Conservation (phyloP, 2,329 filamentous ascomycete genomes). For the Passalora sequoiae region DNA sequence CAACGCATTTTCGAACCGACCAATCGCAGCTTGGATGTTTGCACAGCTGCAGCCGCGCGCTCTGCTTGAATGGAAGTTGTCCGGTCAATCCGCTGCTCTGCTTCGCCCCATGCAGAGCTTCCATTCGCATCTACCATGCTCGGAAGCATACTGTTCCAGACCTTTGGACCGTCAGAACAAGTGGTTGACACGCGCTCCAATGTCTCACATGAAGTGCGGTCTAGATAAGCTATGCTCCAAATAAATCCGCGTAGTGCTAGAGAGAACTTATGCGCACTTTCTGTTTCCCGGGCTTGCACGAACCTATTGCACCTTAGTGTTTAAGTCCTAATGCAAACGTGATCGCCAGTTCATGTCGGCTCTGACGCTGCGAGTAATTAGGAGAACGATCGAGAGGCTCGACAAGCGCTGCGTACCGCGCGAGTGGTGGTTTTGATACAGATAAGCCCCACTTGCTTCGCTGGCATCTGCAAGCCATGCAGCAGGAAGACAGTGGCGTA, state of each 20-base stretch:
- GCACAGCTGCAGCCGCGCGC: neutral
- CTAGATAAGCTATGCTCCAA: conserved; percentile 1
- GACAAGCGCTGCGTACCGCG: conserved; percentile 2
- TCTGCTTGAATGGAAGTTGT: neutral
- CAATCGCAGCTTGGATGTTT: neutral
- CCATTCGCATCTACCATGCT: neutral
- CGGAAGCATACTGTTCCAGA: conserved; percentile 1
- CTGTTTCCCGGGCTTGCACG: no score
- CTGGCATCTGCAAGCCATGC: conserved; percentile 10
- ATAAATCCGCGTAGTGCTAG: neutral
- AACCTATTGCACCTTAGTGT: conserved; percentile 5
- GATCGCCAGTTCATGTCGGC: neutral
- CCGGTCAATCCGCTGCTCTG: neutral
- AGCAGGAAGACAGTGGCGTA: neutral
- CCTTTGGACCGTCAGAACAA: neutral
- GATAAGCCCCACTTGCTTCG: conserved; percentile 5
- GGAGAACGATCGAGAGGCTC: conserved; percentile 6
- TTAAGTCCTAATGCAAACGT: conserved; percentile 1
- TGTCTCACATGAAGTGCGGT: conserved; percentile 2
- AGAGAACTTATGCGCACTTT: no score
- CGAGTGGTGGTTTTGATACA: neutral
- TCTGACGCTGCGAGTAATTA: conserved; percentile 3
- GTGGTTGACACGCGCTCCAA: neutral
- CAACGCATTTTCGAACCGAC: neutral
- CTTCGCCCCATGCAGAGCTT: conserved; percentile 4